Evolutionary conservation across 768 basidiomycete species (phyloP).

Genomic region (Suillus ampliporus): DNA sequence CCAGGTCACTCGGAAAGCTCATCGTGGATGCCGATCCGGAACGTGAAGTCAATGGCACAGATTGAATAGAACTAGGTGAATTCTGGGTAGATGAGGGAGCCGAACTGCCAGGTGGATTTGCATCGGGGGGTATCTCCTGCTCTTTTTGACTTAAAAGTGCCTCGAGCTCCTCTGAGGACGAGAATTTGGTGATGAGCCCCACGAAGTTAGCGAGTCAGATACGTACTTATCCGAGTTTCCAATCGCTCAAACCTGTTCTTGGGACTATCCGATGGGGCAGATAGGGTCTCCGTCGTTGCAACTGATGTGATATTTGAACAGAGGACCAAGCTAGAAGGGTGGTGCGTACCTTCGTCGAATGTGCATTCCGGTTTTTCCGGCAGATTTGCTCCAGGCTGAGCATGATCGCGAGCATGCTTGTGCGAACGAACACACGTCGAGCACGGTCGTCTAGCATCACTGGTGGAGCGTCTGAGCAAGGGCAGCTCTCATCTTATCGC

Average conservation of each 20-base stretch:
- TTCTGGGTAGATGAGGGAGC: constrained; percentile 12
- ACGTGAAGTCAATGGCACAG: constrained; percentile 1
- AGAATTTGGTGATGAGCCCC: constrained; percentile 13
- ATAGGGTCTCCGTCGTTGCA: constrained; percentile 38
- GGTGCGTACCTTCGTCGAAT: constrained; percentile 66
- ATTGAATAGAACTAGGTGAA: constrained; percentile 38
- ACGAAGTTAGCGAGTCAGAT: neutral
- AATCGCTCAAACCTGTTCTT: constrained; percentile 67
- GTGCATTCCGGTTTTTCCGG: constrained; percentile 72
- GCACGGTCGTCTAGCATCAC: constrained; percentile 79
- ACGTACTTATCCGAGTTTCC: constrained; percentile 72
- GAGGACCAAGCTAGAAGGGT: constrained; percentile 7
- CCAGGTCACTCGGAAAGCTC: constrained; percentile 2
- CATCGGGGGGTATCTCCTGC: constrained; percentile 13
- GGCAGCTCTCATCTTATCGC: constrained; percentile 3
- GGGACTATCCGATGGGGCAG: constrained; percentile 51
- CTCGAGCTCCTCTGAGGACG: constrained; percentile 67
- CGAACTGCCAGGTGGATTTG: constrained; percentile 10
- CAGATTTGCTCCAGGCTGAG: constrained; percentile 57
- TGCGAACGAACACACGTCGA: constrained; percentile 80
- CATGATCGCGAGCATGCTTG: constrained; percentile 68
- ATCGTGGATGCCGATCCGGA: constrained; percentile 1
- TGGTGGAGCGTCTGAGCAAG: constrained; percentile 31
- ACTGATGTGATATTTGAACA: constrained; percentile 37
- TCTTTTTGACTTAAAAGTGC: constrained; percentile 66